Conservation (phyloP, 1,139 yeast species). For the Fermentozyma sake region DNA sequence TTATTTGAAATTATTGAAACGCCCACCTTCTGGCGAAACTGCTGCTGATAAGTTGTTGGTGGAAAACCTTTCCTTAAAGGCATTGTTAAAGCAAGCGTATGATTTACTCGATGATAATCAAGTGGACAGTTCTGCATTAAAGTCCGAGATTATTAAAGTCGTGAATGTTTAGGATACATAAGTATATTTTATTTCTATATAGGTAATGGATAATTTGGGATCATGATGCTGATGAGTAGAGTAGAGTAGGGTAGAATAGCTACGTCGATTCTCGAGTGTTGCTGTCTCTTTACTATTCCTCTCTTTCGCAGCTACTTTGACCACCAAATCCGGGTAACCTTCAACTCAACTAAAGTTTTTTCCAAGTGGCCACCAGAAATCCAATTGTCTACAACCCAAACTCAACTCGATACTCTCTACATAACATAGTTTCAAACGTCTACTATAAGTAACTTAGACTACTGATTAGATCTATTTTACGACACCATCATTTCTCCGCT, state of each 20-base stretch:
- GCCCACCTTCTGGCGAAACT: conserved; percentile 8
- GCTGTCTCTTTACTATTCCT: too few relatives aligned
- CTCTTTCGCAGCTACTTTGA: too few relatives aligned
- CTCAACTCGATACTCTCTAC: too few relatives aligned
- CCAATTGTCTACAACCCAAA: too few relatives aligned
- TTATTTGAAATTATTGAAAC: conserved; percentile 23
- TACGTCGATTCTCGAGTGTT: neutral
- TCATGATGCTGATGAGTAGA: neutral
- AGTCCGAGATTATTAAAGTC: conserved; percentile 11
- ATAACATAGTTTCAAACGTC: too few relatives aligned
- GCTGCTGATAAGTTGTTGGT: conserved; percentile 14
- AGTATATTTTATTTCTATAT: conserved; percentile 2
- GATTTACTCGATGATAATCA: conserved; percentile 16
- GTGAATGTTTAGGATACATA: too few relatives aligned
- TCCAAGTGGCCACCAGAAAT: too few relatives aligned
- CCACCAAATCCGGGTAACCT: too few relatives aligned
- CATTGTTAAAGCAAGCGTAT: conserved; percentile 23
- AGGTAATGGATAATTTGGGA: too few relatives aligned
- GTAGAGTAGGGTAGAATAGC: neutral
- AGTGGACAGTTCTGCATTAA: conserved; percentile 10
- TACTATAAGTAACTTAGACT: too few relatives aligned
- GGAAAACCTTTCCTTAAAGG: conserved; percentile 25
- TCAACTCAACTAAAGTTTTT: too few relatives aligned
- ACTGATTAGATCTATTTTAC: conserved; percentile 30
- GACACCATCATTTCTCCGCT: too few relatives aligned